Conservation (phyloP, 2,329 filamentous ascomycete genomes). For the Zymoseptoria pseudotritici region DNA sequence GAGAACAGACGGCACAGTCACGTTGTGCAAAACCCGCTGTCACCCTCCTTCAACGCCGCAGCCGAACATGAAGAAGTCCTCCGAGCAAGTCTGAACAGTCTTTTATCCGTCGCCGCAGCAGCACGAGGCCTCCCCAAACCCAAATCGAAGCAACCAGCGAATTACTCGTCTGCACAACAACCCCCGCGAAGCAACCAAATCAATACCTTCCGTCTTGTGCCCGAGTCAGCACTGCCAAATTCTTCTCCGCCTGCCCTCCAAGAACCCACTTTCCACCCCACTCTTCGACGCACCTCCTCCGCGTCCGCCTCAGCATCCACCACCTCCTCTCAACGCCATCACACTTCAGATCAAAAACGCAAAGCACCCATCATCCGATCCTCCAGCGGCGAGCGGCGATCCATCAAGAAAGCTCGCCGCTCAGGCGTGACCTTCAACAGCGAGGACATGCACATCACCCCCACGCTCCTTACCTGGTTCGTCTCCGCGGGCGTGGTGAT, state of each 20-base stretch:
- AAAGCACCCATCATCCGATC: conserved; percentile 36
- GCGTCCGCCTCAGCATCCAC: conserved; percentile 21
- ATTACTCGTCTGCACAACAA: conserved; percentile 13
- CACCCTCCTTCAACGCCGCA: conserved; percentile 62
- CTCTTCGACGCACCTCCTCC: conserved; percentile 27
- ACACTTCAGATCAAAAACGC: conserved; percentile 37
- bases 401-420: conserved; percentile 37
- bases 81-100: conserved; percentile 84
- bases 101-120: conserved; percentile 89
- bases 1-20: conserved; percentile 39
- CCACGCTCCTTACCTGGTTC: conserved; percentile 59
- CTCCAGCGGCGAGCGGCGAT: conserved; percentile 39
- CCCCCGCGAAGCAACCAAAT: conserved; percentile 39
- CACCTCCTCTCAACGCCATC: conserved; percentile 10
- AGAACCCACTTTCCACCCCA: conserved; percentile 31
- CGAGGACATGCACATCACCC: conserved; percentile 36
- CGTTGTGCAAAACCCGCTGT: conserved; percentile 59
- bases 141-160: conserved; percentile 27
- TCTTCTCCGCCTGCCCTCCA: conserved; percentile 20
- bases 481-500: conserved; percentile 59
- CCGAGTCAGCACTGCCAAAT: conserved; percentile 46
- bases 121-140: conserved; percentile 71
- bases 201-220: conserved; percentile 50
- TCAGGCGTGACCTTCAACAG: conserved; percentile 25
- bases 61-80: conserved; percentile 84